Conservation (phyloP, 805 yeast genomes). For the Sugiyamaella floridensis region DNA sequence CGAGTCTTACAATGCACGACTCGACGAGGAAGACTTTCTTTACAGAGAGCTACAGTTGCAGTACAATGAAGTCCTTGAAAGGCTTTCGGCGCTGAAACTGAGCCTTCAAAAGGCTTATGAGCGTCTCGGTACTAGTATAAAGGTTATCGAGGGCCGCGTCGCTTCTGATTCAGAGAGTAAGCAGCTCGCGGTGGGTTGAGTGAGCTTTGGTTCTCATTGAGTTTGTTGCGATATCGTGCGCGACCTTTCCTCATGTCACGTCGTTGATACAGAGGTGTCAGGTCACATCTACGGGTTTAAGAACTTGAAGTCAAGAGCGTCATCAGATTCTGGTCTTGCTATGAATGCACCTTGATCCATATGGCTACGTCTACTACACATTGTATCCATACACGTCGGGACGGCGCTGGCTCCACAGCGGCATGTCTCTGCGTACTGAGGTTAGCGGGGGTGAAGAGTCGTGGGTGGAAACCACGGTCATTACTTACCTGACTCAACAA, state of each 20-base stretch:
- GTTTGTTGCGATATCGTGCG: too few relatives aligned
- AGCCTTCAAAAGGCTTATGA: conserved; percentile 4
- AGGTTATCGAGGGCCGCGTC: too few relatives aligned
- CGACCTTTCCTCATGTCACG: too few relatives aligned
- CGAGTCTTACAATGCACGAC: conserved; percentile 13
- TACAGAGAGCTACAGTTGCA: conserved; percentile 9
- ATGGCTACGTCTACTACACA: conserved; percentile 1
- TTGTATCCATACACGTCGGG: conserved; percentile 46
- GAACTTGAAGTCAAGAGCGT: too few relatives aligned
- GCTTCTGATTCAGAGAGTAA: too few relatives aligned
- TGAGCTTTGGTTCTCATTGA: too few relatives aligned
- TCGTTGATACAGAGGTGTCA: too few relatives aligned
- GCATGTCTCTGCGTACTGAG: conserved; percentile 59
- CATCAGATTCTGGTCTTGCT: too few relatives aligned
- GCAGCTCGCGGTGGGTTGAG: too few relatives aligned
- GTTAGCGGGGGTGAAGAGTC: neutral
- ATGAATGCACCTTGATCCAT: neutral
- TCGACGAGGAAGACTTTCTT: conserved; percentile 15
- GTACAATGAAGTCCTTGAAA: conserved; percentile 6
- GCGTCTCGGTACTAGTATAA: neutral
- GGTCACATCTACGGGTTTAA: too few relatives aligned
- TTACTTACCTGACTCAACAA: conserved; percentile 33
- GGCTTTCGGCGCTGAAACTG: conserved; percentile 2
- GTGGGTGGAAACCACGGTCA: neutral
- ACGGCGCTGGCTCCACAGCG: conserved; percentile 67